Base-by-base conservation (phyloP, 805 yeast species). In the Sugiyamaella mastotermitis region DNA sequence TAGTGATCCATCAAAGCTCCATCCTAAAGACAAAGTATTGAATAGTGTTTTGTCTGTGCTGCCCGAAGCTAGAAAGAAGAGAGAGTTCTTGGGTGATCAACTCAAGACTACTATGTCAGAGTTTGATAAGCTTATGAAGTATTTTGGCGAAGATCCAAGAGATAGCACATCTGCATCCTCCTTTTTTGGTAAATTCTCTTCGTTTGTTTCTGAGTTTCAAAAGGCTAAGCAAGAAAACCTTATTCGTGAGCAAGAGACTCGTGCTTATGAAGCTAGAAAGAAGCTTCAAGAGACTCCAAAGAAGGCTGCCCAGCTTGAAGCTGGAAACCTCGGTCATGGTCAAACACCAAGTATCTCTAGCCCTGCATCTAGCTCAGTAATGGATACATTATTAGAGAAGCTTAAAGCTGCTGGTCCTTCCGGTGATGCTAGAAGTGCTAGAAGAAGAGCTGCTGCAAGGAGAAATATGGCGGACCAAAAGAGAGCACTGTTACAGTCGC, bases 361-460 rank as follows among this genome's bases (percentile, higher is more conserved):
- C 15, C 43, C 40, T 14, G 32, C 40, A 9, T 15, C 38, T 8
- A 64, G 58, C 14, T 66, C 69, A 33, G 82, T 86, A 29, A 86
- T 92, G 83, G 98, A 92, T 57, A 75, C 81, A 24, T 66, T 92
- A 34, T 69, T 92, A 41, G 94, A 87, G 57, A 85, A 83, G 53
- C 71, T 92, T 53, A 81, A 87, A 54, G 87, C 88, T 13, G 84
- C 92, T 0, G 94, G 90, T 1, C 83, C 92, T 8, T 62, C 78
- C 4, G 76, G 78, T 45, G 78, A 84, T 4, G 92, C 87, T 45
- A 76, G 92, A 1, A 66, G 84, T 2, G 94, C 95, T 0, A 69
- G 94, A 51, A 76, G 85, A 51, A 69, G 92, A 38, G 94, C 90
- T 1, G 66, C 79, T 49, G 81, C 85, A 40, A 74, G 87, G 47